phyloP scores from a whole-genome alignment of 371 early-diverging fungal species.

The Mucor mucedo region DNA sequence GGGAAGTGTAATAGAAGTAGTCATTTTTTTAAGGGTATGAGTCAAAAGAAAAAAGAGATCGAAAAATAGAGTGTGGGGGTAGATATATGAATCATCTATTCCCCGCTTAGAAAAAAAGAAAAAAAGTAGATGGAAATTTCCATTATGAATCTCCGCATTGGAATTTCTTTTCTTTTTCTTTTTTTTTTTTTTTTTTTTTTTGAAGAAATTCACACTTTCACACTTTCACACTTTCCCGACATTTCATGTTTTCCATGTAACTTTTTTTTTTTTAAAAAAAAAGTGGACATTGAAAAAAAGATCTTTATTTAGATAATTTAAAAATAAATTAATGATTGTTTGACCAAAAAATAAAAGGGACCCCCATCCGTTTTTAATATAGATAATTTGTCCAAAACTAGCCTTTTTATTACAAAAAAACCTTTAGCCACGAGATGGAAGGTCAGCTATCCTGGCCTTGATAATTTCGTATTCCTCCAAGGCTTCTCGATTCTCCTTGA shows the following conservation, averaged over 20 bases:
- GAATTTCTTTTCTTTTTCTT: neutral
- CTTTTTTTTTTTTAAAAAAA: no score
- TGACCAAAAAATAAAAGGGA: no score
- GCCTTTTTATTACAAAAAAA: neutral
- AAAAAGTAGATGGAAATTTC: neutral
- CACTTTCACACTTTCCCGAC: no score
- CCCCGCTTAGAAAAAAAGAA: neutral
- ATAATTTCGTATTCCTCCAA: neutral
- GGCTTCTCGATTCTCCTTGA: neutral
- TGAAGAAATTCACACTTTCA: no score
- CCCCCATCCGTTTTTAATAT: neutral
- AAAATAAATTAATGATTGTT: no score
- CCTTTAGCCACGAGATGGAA: no score
- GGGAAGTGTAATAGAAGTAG: conserved; percentile 59
- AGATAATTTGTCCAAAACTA: neutral
- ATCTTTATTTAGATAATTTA: no score
- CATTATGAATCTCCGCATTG: neutral
- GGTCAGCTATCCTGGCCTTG: no score
- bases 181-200: no score
- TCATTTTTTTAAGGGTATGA: conserved; percentile 8
- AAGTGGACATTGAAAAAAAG: no score
- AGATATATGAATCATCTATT: neutral
- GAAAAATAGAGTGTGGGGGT: neutral
- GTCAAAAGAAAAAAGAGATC: conserved; percentile 9
- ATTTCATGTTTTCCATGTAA: no score